Conservation (phyloP, 2,329 filamentous ascomycete genomes). For the Calonectria ilicicola region DNA sequence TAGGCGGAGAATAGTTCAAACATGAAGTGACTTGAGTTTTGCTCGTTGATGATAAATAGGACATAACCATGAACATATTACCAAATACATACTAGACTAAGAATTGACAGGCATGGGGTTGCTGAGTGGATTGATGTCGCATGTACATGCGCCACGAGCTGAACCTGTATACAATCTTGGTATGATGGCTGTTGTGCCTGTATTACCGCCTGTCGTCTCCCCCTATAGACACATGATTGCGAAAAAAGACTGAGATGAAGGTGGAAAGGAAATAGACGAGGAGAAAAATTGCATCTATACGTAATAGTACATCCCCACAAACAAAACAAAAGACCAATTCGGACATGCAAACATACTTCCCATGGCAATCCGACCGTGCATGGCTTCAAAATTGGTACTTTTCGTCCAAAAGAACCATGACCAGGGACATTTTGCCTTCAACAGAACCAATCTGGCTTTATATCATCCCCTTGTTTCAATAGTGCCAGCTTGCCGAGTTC, state of each 20-base stretch:
- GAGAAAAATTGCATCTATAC: constrained; percentile 20
- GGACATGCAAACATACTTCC: constrained; percentile 14
- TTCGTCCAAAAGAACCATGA: background rate
- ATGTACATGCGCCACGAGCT: background rate
- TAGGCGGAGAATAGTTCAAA: too few species aligned
- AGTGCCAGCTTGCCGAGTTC: constrained; percentile 9
- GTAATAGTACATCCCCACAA: constrained; percentile 28
- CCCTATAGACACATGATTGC: background rate
- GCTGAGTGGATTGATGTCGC: background rate
- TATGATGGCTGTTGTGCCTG: background rate
- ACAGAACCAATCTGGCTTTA: background rate
- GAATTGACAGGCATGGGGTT: too few species aligned
- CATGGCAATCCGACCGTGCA: background rate
- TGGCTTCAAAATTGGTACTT: background rate
- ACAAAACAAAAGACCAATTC: constrained; percentile 10
- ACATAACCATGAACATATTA: too few species aligned
- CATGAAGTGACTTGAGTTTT: too few species aligned
- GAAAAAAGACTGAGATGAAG: background rate
- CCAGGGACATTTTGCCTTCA: background rate
- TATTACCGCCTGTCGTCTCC: background rate
- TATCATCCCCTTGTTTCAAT: background rate
- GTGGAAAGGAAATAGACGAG: background rate
- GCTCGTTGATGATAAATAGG: too few species aligned
- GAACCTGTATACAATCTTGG: background rate
- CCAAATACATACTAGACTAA: too few species aligned